Percentiles rank a stretch among this genome's conserved stretches.
Evolutionary conservation across 1,284 basidiomycete genomes (phyloP).

Genomic region (Trichosporon sp.): DNA sequence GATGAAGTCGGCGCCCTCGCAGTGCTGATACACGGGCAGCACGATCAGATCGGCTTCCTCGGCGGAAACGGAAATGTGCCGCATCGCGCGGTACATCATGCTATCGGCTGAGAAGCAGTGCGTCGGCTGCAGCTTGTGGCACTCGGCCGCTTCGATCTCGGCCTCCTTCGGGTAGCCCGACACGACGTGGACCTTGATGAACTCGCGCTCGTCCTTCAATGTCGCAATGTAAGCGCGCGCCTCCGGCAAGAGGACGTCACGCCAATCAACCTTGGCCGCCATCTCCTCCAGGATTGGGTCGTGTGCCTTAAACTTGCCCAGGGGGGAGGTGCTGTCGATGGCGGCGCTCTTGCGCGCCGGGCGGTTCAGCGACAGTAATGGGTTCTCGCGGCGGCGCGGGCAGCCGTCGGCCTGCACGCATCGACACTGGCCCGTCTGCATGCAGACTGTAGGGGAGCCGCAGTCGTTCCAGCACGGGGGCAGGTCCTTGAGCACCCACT

Average conservation of each 20-base stretch:
- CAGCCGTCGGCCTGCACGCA: conserved; percentile 55
- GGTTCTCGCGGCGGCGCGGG: conserved; percentile 43
- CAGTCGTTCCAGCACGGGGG: conserved; percentile 57
- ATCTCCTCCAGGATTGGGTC: conserved; percentile 38
- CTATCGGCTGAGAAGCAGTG: conserved; percentile 57
- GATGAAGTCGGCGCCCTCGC: conserved; percentile 43
- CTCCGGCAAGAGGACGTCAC: conserved; percentile 51
- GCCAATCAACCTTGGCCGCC: conserved; percentile 45
- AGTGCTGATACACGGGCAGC: conserved; percentile 58
- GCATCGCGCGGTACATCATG: conserved; percentile 53
- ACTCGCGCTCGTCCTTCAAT: conserved; percentile 37
- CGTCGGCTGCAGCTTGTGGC: conserved; percentile 47
- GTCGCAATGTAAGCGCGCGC: conserved; percentile 45
- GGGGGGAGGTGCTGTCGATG: conserved; percentile 27
- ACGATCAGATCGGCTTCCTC: conserved; percentile 58
- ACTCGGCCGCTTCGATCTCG: conserved; percentile 46
- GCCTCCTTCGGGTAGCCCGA: conserved; percentile 44
- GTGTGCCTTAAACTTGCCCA: conserved; percentile 39
- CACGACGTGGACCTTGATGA: conserved; percentile 54
- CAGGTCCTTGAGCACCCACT: conserved; percentile 51
- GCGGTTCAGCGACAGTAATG: conserved; percentile 38
- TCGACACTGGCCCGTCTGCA: conserved; percentile 55
- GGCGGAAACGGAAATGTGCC: conserved; percentile 49
- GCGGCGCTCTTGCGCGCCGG: conserved; percentile 19
- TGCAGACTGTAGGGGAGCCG: conserved; percentile 51